Evolutionary conservation across 352 stramenopile genomes (phyloP).

Genomic region (Phytophthora niederhauseri): DNA sequence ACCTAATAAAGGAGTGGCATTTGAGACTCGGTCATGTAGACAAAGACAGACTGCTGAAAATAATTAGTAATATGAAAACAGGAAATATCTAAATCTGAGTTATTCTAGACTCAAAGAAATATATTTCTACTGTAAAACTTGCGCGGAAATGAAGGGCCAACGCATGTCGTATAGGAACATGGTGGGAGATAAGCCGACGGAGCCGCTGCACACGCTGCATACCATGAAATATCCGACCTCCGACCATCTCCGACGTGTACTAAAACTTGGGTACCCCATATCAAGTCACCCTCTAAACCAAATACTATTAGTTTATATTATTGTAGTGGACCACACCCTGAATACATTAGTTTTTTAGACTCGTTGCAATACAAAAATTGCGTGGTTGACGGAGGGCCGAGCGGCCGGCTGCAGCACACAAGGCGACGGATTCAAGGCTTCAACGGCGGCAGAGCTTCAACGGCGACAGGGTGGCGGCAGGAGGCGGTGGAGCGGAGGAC

Average conservation of each 20-base stretch:
- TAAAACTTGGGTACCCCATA: neutral
- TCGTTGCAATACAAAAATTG: no score
- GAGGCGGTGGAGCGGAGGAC: neutral
- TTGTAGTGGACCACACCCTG: no score
- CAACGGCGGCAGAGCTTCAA: no score
- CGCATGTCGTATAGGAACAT: neutral
- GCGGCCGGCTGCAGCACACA: no score
- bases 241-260: no score
- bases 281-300: neutral
- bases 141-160: neutral
- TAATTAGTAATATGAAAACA: neutral
- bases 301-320: neutral
- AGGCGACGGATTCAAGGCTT: no score
- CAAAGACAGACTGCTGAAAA: neutral
- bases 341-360: no score
- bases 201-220: neutral
- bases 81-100: neutral
- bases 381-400: no score
- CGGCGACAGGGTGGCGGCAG: no score
- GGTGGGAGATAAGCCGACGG: neutral
- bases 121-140: neutral
- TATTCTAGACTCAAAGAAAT: neutral
- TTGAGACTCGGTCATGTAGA: neutral
- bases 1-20: neutral
- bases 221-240: neutral